Conservation (phyloP, 2,329 filamentous ascomycete species). For the Hymenoscyphus fraxineus region DNA sequence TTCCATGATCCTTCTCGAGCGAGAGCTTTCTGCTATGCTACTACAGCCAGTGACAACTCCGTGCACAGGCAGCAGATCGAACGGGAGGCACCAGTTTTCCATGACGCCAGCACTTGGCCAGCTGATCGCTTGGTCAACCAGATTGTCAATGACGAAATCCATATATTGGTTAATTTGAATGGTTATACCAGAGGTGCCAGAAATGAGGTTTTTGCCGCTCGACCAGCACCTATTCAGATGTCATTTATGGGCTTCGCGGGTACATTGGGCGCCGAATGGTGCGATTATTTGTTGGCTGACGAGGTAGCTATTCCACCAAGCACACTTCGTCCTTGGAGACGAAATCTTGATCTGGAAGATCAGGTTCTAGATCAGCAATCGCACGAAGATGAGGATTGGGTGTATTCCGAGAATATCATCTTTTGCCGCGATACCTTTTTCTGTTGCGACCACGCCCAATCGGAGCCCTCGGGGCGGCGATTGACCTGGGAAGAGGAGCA, state of each 20-base stretch:
- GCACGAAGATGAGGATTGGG: slow-evolving; percentile 69
- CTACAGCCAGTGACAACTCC: slow-evolving; percentile 85
- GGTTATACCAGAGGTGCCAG: slow-evolving; percentile 95
- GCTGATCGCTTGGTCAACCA: slow-evolving; percentile 80
- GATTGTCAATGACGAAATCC: slow-evolving; percentile 82
- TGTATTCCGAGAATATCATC: slow-evolving; percentile 95
- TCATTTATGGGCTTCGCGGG: slow-evolving; percentile 99
- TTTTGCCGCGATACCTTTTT: slow-evolving; percentile 96
- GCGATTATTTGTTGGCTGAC: slow-evolving; percentile 93
- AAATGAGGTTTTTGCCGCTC: slow-evolving; percentile 94
- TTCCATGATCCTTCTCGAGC: slow-evolving; percentile 72
- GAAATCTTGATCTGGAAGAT: slow-evolving; percentile 72
- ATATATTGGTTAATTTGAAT: slow-evolving; percentile 96
- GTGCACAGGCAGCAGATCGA: slow-evolving; percentile 90
- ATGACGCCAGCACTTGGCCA: slow-evolving; percentile 82
- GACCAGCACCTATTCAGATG: slow-evolving; percentile 95
- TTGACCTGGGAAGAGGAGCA: slow-evolving; percentile 84
- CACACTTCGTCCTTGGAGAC: slow-evolving; percentile 75
- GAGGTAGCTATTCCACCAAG: slow-evolving; percentile 77
- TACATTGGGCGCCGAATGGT: slow-evolving; percentile 95
- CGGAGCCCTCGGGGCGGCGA: slow-evolving; percentile 67
- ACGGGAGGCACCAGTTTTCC: slow-evolving; percentile 83
- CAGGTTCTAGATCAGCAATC: slow-evolving; percentile 60
- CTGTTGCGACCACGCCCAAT: slow-evolving; percentile 92
- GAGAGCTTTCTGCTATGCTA: slow-evolving; percentile 92